Evolutionary conservation across 2,329 filamentous ascomycete genomes (phyloP).

Genomic region (Pseudogymnoascus sp.): DNA sequence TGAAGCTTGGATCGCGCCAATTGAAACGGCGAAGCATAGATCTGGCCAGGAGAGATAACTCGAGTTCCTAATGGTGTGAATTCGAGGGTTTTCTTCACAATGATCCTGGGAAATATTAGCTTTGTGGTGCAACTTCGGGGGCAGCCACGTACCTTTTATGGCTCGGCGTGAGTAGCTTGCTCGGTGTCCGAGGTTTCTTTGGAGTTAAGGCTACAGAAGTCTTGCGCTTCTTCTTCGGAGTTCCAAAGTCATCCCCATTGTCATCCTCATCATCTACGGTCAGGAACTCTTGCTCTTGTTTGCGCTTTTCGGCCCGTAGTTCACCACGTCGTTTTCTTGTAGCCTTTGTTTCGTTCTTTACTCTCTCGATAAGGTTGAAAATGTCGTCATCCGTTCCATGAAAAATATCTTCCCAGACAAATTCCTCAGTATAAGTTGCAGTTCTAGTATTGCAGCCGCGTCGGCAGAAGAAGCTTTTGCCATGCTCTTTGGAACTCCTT

Average conservation of each 20-base stretch:
- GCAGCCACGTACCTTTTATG: conserved; percentile 46
- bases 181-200: conserved; percentile 33
- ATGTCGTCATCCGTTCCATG: conserved; percentile 28
- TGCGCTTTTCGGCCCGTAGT: conserved; percentile 19
- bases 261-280: conserved; percentile 28
- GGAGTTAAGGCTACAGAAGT: conserved; percentile 33
- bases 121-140: background rate
- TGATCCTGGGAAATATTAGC: conserved; percentile 37
- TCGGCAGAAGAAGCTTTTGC: conserved; percentile 84
- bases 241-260: conserved; percentile 33
- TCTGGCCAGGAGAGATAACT: conserved; percentile 65
- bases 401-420: conserved; percentile 83
- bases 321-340: conserved; percentile 40
- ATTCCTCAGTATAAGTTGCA: conserved; percentile 85
- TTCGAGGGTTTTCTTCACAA: conserved; percentile 81
- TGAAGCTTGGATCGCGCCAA: conserved; percentile 82
- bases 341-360: conserved; percentile 66
- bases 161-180: conserved; percentile 47
- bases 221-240: conserved; percentile 51
- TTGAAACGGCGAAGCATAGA: conserved; percentile 81
- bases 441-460: conserved; percentile 84
- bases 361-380: conserved; percentile 24
- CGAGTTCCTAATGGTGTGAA: conserved; percentile 94
- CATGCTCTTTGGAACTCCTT: conserved; percentile 63
- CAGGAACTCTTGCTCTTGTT: conserved; percentile 31